A percentile compares a stretch with the other conserved stretches of the same genome.
phyloP scores from a whole-genome alignment of 2,329 filamentous ascomycete genomes.

The Pseudopithomyces chartarum region DNA sequence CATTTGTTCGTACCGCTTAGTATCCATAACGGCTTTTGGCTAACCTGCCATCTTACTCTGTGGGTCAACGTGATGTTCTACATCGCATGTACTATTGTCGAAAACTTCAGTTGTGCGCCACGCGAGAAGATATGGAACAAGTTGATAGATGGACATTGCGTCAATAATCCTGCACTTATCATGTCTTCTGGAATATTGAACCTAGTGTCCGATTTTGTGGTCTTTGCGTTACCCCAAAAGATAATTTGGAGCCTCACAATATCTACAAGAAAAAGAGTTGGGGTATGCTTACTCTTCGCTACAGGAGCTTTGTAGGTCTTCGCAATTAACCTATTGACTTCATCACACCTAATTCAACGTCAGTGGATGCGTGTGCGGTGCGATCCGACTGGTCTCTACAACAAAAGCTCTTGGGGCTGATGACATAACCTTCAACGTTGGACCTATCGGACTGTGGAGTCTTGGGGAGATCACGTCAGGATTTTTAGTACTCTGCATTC shows the following conservation, averaged over 20 bases:
- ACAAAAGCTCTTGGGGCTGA: constrained; percentile 2
- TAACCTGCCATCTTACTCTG: constrained; percentile 38
- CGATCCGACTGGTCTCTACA: neutral
- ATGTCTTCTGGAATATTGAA: constrained; percentile 41
- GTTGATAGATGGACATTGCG: constrained; percentile 38
- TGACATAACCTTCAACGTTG: constrained; percentile 7
- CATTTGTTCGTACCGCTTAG: constrained; percentile 41
- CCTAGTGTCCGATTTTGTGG: constrained; percentile 37
- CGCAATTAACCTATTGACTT: neutral
- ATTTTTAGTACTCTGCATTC: constrained; percentile 8
- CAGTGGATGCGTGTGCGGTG: constrained; percentile 9
- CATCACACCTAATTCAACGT: neutral
- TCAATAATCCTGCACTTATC: constrained; percentile 30
- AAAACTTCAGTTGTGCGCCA: constrained; percentile 45
- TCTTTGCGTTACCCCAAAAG: constrained; percentile 43
- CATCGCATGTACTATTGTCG: constrained; percentile 33
- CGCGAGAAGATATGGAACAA: constrained; percentile 44
- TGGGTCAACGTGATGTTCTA: constrained; percentile 38
- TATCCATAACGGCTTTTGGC: constrained; percentile 41
- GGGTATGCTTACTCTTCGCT: constrained; percentile 33
- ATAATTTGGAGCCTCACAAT: constrained; percentile 44
- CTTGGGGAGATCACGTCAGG: constrained; percentile 6
- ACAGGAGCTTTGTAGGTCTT: constrained; percentile 36
- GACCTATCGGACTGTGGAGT: constrained; percentile 8
- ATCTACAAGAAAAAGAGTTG: constrained; percentile 31